Evolutionary conservation across 1,139 yeast species (phyloP).

Genomic region (Pichia sp.): DNA sequence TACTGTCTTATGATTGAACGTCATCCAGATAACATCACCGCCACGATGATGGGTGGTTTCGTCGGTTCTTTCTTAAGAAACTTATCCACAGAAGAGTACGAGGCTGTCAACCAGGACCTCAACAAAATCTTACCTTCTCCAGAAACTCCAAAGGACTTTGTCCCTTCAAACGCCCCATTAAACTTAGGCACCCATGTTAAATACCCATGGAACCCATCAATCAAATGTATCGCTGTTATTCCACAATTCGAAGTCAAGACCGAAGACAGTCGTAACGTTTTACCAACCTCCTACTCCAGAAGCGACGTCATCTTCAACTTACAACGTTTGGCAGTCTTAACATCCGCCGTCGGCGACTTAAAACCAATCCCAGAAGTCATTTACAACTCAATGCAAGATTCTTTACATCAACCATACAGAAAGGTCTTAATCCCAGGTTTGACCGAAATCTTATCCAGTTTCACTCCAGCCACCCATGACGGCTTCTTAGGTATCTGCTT

Average conservation of each 20-base stretch:
- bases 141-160: constrained; percentile 30
- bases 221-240: constrained; percentile 86
- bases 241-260: constrained; percentile 96
- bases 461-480: constrained; percentile 78
- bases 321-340: constrained; percentile 70
- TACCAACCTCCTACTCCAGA: constrained; percentile 78
- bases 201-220: constrained; percentile 77
- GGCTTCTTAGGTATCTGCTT: constrained; percentile 93
- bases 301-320: constrained; percentile 87
- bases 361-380: constrained; percentile 83
- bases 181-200: constrained; percentile 88
- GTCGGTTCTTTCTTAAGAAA: constrained; percentile 93
- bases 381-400: constrained; percentile 95
- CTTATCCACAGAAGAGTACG: constrained; percentile 65
- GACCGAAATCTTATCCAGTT: constrained; percentile 71
- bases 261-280: constrained; percentile 84
- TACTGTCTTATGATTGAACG: constrained; percentile 96
- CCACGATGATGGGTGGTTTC: constrained; percentile 99
- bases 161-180: constrained; percentile 81
- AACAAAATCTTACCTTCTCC: constrained; percentile 76
- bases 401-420: constrained; percentile 94
- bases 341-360: constrained; percentile 79
- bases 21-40: constrained; percentile 97
- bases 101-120: constrained; percentile 77
- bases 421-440: constrained; percentile 90